Percentiles rank a stretch among this genome's conserved stretches.
Evolutionary conservation across 1,284 basidiomycete genomes (phyloP).

Genomic region (Stereum hirsutum): DNA sequence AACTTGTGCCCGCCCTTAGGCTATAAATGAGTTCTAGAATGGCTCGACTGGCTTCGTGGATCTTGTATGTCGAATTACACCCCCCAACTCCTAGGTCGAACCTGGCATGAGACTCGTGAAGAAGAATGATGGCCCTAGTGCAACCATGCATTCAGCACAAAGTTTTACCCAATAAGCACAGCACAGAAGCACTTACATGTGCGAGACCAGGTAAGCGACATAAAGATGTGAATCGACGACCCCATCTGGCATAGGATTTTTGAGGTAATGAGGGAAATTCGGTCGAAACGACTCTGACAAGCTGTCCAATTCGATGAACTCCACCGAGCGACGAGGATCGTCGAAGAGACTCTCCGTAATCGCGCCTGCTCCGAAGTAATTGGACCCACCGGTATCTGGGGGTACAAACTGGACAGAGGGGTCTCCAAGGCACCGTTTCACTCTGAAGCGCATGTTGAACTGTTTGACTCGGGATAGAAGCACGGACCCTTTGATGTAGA

Average conservation of each 20-base stretch:
- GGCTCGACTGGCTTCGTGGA: constrained; percentile 51
- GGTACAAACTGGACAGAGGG: constrained; percentile 21
- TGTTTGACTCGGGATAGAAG: constrained; percentile 59
- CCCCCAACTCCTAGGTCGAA: constrained; percentile 38
- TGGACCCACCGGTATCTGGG: constrained; percentile 19
- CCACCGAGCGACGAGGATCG: constrained; percentile 48
- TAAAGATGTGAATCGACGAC: constrained; percentile 61
- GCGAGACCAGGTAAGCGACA: constrained; percentile 48
- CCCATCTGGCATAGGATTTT: constrained; percentile 44
- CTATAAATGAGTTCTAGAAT: constrained; percentile 61
- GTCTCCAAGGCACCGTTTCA: constrained; percentile 49
- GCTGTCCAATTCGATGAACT: constrained; percentile 59
- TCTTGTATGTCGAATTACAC: constrained; percentile 58
- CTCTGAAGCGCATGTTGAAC: constrained; percentile 63
- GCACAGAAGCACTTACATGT: constrained; percentile 45
- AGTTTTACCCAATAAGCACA: neutral
- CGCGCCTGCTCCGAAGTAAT: constrained; percentile 22
- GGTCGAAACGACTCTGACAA: constrained; percentile 45
- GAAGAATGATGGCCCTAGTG: constrained; percentile 21
- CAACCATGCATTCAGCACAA: constrained; percentile 2
- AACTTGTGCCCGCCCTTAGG: constrained; percentile 63
- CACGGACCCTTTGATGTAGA: constrained; percentile 66
- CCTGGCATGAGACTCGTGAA: constrained; percentile 70
- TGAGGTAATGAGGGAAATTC: constrained; percentile 49
- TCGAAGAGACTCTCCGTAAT: constrained; percentile 16